Evolutionary conservation across 2,329 filamentous ascomycete species (phyloP).

Genomic region (Epichloe bromicola): DNA sequence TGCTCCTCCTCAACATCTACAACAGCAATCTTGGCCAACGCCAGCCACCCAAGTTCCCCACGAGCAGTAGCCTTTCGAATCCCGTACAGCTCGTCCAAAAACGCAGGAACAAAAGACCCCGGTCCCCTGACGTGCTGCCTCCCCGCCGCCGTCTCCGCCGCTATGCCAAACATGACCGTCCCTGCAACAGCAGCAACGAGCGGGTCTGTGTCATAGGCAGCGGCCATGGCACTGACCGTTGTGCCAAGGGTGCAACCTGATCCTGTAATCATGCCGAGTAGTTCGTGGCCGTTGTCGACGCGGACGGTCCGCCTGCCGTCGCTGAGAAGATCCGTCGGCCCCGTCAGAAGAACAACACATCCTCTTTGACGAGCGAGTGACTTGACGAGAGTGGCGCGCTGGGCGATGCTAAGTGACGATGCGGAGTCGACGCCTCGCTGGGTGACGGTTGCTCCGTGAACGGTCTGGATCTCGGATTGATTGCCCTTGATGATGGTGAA

Average conservation of each 20-base stretch:
- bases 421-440: conserved; percentile 81
- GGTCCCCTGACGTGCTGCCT: conserved; percentile 58
- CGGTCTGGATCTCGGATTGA: conserved; percentile 70
- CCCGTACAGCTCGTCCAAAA: conserved; percentile 58
- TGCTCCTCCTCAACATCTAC: conserved; percentile 17
- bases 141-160: conserved; percentile 56
- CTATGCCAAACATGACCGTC: conserved; percentile 62
- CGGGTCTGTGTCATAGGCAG: conserved; percentile 47
- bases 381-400: conserved; percentile 48
- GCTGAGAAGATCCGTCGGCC: conserved; percentile 61
- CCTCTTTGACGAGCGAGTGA: conserved; percentile 56
- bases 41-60: conserved; percentile 38
- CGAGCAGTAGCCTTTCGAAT: conserved; percentile 34
- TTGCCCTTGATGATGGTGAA: conserved; percentile 91
- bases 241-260: conserved; percentile 81
- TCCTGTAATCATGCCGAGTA: conserved; percentile 59
- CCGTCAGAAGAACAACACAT: conserved; percentile 72
- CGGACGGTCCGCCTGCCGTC: conserved; percentile 57
- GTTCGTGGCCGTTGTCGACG: conserved; percentile 63
- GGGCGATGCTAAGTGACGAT: conserved; percentile 40
- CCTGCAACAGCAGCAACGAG: conserved; percentile 62
- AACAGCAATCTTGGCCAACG: conserved; percentile 33
- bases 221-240: conserved; percentile 61
- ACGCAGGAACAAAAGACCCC: conserved; percentile 74
- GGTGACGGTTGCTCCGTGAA: conserved; percentile 39